phyloP scores from a whole-genome alignment of 2,329 filamentous ascomycete species.

The Coniochaeta pulveracea region DNA sequence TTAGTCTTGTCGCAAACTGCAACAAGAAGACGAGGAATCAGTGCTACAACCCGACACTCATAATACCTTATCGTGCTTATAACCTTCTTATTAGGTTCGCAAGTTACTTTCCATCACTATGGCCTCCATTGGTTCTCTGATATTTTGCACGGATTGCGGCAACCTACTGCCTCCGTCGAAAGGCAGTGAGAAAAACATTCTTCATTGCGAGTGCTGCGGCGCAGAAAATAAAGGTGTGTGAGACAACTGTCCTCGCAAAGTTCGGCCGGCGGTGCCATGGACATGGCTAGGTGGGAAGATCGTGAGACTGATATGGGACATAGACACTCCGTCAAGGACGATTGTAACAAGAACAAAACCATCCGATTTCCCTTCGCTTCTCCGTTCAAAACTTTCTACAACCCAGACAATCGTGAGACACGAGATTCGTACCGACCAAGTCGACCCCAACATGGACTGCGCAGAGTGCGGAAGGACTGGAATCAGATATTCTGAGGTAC shows the following conservation, averaged over 20 bases:
- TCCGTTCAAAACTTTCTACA: conserved; percentile 78
- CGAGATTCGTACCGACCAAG: conserved; percentile 57
- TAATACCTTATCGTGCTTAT: too few relatives aligned
- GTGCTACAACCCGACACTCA: too few relatives aligned
- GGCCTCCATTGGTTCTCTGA: conserved; percentile 80
- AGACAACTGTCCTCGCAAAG: too few relatives aligned
- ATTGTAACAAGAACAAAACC: conserved; percentile 79
- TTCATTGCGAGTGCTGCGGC: conserved; percentile 79
- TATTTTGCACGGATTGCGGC: conserved; percentile 89
- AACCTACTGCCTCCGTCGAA: conserved; percentile 77
- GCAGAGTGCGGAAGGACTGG: conserved; percentile 71
- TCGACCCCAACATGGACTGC: conserved; percentile 60
- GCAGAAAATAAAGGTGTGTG: conserved; percentile 67
- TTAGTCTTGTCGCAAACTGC: too few relatives aligned
- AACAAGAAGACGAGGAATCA: too few relatives aligned
- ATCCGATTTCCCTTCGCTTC: conserved; percentile 78
- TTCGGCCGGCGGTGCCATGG: neutral
- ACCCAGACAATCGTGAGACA: conserved; percentile 71
- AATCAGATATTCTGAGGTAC: conserved; percentile 75
- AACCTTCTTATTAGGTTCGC: too few relatives aligned
- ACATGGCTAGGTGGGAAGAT: neutral
- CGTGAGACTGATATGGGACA: too few relatives aligned
- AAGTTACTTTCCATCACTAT: conserved; percentile 47
- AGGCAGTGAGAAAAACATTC: conserved; percentile 61
- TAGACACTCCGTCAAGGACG: conserved; percentile 64